phyloP scores from a whole-genome alignment of 768 basidiomycete genomes.

The Phylloporus rhodoxanthus region DNA sequence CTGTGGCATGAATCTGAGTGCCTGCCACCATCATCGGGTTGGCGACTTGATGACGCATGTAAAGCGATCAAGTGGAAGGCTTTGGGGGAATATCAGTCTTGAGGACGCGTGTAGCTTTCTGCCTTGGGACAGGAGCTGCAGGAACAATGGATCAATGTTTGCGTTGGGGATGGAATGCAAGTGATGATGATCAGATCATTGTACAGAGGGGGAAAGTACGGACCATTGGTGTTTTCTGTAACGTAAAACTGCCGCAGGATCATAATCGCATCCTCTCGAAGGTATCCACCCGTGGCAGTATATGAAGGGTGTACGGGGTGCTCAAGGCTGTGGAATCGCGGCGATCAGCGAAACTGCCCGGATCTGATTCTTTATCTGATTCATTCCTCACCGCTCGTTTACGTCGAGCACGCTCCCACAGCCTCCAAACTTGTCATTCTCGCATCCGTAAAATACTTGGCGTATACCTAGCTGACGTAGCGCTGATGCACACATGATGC shows the following conservation, averaged over 20 bases:
- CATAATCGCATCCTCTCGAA: slow-evolving; percentile 82
- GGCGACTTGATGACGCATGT: neutral
- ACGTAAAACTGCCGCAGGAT: slow-evolving; percentile 83
- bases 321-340: slow-evolving; percentile 41
- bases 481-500: slow-evolving; percentile 98
- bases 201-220: slow-evolving; percentile 10
- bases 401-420: slow-evolving; percentile 92
- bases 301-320: slow-evolving; percentile 77
- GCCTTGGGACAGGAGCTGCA: slow-evolving; percentile 84
- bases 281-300: slow-evolving; percentile 66
- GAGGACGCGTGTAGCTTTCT: slow-evolving; percentile 76
- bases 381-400: slow-evolving; percentile 55
- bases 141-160: slow-evolving; percentile 7
- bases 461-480: slow-evolving; percentile 89
- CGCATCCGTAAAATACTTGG: slow-evolving; percentile 88
- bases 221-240: slow-evolving; percentile 90
- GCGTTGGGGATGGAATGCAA: slow-evolving; percentile 1
- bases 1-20: neutral
- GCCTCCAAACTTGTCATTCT: slow-evolving; percentile 94
- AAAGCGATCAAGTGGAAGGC: slow-evolving; percentile 3
- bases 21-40: neutral
- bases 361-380: neutral
- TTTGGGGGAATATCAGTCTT: slow-evolving; percentile 65
- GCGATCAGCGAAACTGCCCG: slow-evolving; percentile 1
- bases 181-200: neutral